Base-by-base conservation (phyloP, 2,329 filamentous ascomycete species). In the Ceratocystis variospora region DNA sequence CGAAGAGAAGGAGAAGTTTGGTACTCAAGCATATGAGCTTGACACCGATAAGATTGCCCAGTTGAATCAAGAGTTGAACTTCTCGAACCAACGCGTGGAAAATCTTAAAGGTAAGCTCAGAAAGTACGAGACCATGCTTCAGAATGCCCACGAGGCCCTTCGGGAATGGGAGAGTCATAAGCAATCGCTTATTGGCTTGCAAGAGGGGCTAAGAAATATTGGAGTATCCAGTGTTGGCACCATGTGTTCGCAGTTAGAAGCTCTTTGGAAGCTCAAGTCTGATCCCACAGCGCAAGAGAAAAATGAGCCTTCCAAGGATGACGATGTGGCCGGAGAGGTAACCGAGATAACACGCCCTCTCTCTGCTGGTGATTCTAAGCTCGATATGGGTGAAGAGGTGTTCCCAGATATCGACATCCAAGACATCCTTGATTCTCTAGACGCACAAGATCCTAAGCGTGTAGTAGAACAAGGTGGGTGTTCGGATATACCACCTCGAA, bases 81-180 rank as follows among this genome's bases (percentile, higher is more conserved):
- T 68, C 25, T 67, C 68, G 19, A 68, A 69, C 48, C 68, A 68
- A 57, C 57, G 68, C 31, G 65, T 69, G n/a, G 62, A 67, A 45
- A 68, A 68, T 55, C 63, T 69, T 17, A 66, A 67, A 59, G 45
- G 62, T 1, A 68, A 66, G 19, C 50, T 69, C 17, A 67, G 68
- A 19, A 66, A 63, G 15, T 66, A 67, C 31, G 68, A 69, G 53
- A 17, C 41, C 46, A 25, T 61, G 6, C 55, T 64, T 15, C 53
- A 64, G 7, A 64, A 68, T 7, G 57, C 67, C 10, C 57, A 65
- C 1, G 41, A 68, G 4, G 62, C 50, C 5, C 55, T 69, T 41
- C 62, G 61, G 45, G 62, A 66, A n/a, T 69, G 68, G 68, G 46
- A 55, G 10, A 67, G 44, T 8, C 65, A 68, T 37, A 48, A 59